Base-by-base conservation (phyloP, 2,329 filamentous ascomycete genomes). In the Sarocladium kiliense region DNA sequence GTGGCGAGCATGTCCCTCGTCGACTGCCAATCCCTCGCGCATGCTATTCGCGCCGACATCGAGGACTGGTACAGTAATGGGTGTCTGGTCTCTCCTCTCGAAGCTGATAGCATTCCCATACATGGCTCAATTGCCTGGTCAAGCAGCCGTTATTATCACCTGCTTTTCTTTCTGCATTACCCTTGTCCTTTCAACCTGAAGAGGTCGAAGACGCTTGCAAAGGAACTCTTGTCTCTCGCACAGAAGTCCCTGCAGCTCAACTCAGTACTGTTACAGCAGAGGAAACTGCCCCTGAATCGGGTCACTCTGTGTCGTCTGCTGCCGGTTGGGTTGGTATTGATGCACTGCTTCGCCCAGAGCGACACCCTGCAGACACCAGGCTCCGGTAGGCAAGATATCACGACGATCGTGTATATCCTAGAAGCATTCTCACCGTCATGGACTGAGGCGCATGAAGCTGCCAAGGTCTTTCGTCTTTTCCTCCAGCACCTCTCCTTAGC, bases 11-110 rank as follows among this genome's bases (percentile, higher is more conserved):
- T 72, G 23, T 62, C 64, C 1, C 64, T 65, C 7, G 57, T 64
- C 3, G 71, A 72, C 54, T 63, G 69, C 3, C 64, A 65, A 10
- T 62, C 67, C 30, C 61, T 70, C 6, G 50, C 71, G 2, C 65
- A 66, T 37, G 64, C 64, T 19, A 64, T 75, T 25, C 66, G 71
- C n/a, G 63, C 68, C n/a, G 67, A 73, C 25, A 74, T 77, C 19
- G 74, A 77, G 54, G 68, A 76, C 56, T 77, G 75, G 73, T 77
- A 77, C 57, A 75, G 69, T 56, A 71, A 69, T 30, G 74, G 74
- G 1, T 77, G 73, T 47, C 68, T 77, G 3, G 65, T 76, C 56
- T 73, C 71, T 4, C 71, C 71, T 1, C 65, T 69, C 49, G 72
- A 75, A 45, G 64, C 69, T 1, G 74, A 76, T 58, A 74, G 75